Percentiles rank a stretch among this genome's conserved stretches.
phyloP scores from a whole-genome alignment of 2,329 filamentous ascomycete genomes.

The Neonectria faginata region DNA sequence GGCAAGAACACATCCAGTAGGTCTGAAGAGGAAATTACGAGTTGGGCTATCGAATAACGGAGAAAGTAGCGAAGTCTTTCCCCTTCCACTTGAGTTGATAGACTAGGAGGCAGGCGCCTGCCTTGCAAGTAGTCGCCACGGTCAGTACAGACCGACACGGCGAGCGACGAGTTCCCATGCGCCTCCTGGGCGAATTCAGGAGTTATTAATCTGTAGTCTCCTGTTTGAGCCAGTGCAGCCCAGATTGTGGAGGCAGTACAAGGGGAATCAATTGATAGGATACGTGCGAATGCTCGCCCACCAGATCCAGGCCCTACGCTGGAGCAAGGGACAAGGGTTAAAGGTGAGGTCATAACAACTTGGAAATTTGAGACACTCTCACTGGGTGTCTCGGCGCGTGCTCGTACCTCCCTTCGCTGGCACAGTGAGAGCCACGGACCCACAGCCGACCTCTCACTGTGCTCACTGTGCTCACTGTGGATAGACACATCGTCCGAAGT shows the following conservation, averaged over 20 bases:
- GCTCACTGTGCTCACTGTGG: slow-evolving; percentile 15
- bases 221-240: no score
- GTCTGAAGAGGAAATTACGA: not conserved
- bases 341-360: slow-evolving; percentile 10
- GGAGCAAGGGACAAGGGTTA: not conserved
- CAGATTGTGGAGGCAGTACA: no score
- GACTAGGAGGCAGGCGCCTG: no score
- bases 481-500: not conserved
- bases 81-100: not conserved
- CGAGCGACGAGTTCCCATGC: no score
- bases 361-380: slow-evolving; percentile 8
- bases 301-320: not conserved
- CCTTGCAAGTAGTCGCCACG: no score
- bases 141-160: no score
- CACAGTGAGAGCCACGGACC: not conserved
- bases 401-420: not conserved
- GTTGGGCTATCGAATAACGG: not conserved
- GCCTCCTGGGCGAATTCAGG: no score
- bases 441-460: slow-evolving; percentile 4
- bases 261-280: no score
- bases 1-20: not conserved
- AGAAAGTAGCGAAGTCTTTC: not conserved
- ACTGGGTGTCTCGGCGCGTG: slow-evolving; percentile 3
- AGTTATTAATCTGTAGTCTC: no score
- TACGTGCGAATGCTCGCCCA: no score